Base-by-base conservation (phyloP, 768 basidiomycete species). In the Lentinula guzmanii region DNA sequence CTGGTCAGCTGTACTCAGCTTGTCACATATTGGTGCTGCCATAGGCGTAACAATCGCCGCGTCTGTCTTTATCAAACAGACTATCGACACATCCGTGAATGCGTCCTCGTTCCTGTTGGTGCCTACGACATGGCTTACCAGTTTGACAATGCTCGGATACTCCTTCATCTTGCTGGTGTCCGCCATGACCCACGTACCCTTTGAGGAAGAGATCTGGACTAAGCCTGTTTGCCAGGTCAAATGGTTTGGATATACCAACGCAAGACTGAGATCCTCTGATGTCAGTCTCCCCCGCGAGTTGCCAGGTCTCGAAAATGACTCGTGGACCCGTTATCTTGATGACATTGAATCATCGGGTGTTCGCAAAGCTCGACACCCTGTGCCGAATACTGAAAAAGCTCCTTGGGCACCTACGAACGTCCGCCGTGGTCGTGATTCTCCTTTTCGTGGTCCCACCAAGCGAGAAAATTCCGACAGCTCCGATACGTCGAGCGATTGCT, bases 391-490 rank as follows among this genome's bases (percentile, higher is more conserved):
- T 39, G 61, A 63, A 21, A 76, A 75, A 5, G 82, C 83, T 1
- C 75, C 76, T 6, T 87, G 85, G 86, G 82, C 83, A 18, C 67
- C n/a, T 37, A 66, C 67, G 8, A 68, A 68, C 21, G 70, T 79
- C 50, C 80, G 81, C 45, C 84, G 87, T 41, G 87, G 86, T 2
- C 70, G 84, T 13, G 86, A 87, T 64, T 65, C 65, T 5, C 87
- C 87, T 1, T 88, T 87, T 66, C 59, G 51, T 7, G 24, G 11
- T 21, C 45, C 58, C 18, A 63, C 66, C 39, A 63, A 64, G 63
- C 65, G 72, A 60, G 57, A 65, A 65, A 13, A 21, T 24, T 56
- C 24, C 13, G 55, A 56, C 51, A 35, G 31, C 24, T 50, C 69
- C 61, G 37, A 67, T 46, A 39, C 63, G 64, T 37, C 62, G 61